phyloP scores from a whole-genome alignment of 306 rosid genomes.

The Comarum palustre region DNA sequence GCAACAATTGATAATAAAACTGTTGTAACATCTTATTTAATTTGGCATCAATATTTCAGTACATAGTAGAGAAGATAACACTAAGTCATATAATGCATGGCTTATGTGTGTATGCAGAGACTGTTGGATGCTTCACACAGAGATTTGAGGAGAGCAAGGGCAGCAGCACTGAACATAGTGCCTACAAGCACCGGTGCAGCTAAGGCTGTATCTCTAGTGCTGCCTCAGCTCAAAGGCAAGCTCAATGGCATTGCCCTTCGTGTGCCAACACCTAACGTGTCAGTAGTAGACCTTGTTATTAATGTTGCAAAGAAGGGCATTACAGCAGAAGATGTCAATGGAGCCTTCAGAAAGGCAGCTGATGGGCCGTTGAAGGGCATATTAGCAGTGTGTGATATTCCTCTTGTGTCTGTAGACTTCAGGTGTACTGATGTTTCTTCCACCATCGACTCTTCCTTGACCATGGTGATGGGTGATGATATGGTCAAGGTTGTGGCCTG shows the following conservation, averaged over 20 bases:
- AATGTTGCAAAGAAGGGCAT: conserved; percentile 86
- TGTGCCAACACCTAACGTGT: conserved; percentile 94
- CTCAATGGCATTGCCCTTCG: conserved; percentile 96
- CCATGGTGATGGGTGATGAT: conserved; percentile 99
- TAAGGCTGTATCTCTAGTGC: conserved; percentile 89
- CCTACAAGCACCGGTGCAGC: conserved; percentile 99
- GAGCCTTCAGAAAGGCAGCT: conserved; percentile 91
- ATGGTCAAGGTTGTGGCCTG: conserved; percentile 99
- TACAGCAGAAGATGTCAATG: conserved; percentile 87
- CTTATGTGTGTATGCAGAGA: conserved; percentile 49
- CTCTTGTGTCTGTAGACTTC: conserved; percentile 94
- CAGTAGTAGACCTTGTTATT: conserved; percentile 88
- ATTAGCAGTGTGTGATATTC: conserved; percentile 87
- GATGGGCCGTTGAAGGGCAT: conserved; percentile 78
- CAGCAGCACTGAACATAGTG: conserved; percentile 94
- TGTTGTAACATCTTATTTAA: not conserved
- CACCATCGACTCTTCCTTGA: conserved; percentile 87
- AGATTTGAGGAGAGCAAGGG: conserved; percentile 93
- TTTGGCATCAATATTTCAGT: not conserved
- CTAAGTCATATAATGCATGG: not conserved
- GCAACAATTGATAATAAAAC: not conserved
- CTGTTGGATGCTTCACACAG: conserved; percentile 97
- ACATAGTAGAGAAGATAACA: not conserved
- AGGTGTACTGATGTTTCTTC: conserved; percentile 83
- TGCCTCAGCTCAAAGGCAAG: conserved; percentile 93